Base-by-base conservation (phyloP, 352 stramenopile species). In the Pilasporangium apinafurcum region DNA sequence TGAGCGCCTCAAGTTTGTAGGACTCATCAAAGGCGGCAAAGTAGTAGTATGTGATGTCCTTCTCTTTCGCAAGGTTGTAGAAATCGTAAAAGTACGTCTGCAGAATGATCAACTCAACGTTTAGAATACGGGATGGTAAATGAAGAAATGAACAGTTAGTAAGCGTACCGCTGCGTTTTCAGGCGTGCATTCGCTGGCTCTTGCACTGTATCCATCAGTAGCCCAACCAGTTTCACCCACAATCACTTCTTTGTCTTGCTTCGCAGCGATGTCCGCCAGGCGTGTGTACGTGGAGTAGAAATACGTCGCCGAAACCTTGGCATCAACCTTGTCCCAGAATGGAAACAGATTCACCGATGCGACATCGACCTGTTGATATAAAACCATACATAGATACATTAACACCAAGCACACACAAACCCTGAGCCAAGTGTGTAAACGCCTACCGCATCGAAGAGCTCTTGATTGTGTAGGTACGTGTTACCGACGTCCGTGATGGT, bases 161-260 rank as follows among this genome's bases (percentile, higher is more conserved):
- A n/a, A n/a, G n/a, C n/a, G n/a, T n/a, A n/a, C n/a, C n/a, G 55
- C 61, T 3, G 75, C 70, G 20, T 77, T 89, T 8, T 24, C 41
- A 0, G 51, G 39, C 30, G 45, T 79, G 16, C 73, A 65, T 6
- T 51, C 38, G 5, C 62, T 78, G 5, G 70, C 64, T 20, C 65
- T 69, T 5, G 34, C 34, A 43, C 65, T 53, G 1, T 36, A 36
- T 1, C 77, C 77, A 6, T 45, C 36, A 3, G 70, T 73, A 1
- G 77, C 61, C 77, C 74, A 89, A 2, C 77, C 77, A 2, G 73
- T 89, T 60, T 86, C 77, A 29, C 73, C 69, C 21, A 89, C 79
- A 34, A 76, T 48, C 21, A 86, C 55, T 8, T 61, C 48, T 42
- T 84, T 86, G 44, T 60, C 58, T 14, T 56, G 30, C 4, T 31